Evolutionary conservation across 176 grass and related monocot species (phyloP), one percentile per base, ranked within the genome.

Genomic region (Musa troglodytarum): DNA sequence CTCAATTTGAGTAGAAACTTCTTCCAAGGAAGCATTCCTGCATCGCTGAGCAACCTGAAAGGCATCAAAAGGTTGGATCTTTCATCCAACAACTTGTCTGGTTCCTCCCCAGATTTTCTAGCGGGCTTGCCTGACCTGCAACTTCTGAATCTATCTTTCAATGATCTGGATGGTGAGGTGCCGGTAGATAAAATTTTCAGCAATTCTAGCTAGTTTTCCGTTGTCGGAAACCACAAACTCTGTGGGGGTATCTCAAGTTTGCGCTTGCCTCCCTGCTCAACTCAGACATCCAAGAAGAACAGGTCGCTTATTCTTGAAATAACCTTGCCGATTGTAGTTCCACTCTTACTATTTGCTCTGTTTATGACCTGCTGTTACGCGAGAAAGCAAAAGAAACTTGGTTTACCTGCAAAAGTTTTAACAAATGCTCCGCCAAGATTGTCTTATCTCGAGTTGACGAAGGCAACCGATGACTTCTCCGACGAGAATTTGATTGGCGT

Each of bases 1-100:
- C 86, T 96, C 76, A n/a, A 77, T 14, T 73, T 96, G 70, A 77
- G 90, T 76, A 77, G 49, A 6, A 96, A 96, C 34, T 57, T 75
- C 0, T 59, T 96, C 13, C 20, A 50, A 62, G 88, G 92, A 79
- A 61, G n/a, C 17, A 83, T 96, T 79, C 88, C 92, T 16, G 16
- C 51, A 0, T 65, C 86, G 11, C 82, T 96, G n/a, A 16, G 0
- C 3, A 77, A 71, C 8, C 25, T 91, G 15, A 66, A 14, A 5
- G 67, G 86, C 1, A 50, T 91, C 6, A 55, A 74, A n/a, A 2
- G 21, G 1, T 3, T 96, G 53, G 88, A 96, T 84, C 53, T 96
- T 51, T 91, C 88, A 1, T 16, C 0, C 0, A 96, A 96, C 0
- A 89, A 73, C 14, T 70, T 96, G 16, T 84, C 71, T 0, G 86